Base-by-base conservation (phyloP, 768 basidiomycete genomes). In the Chalciporus chontae region DNA sequence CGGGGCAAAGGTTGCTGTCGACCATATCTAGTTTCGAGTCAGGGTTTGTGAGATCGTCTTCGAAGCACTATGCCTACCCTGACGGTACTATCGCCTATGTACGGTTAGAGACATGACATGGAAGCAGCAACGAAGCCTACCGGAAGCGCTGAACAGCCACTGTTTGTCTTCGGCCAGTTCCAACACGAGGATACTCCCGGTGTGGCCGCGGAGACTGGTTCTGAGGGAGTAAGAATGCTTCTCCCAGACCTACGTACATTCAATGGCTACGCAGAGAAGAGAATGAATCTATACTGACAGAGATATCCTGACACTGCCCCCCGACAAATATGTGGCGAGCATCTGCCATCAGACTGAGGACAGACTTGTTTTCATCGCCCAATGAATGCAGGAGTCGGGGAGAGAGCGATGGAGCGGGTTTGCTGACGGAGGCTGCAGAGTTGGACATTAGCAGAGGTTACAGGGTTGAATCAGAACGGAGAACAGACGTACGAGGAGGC, bases 91-190 rank as follows among this genome's bases (percentile, higher is more conserved):
- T 94, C 93, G 11, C 90, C 93, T 93, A 46, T 10, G 43, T 36
- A 51, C 43, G 15, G 6, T 56, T 19, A 45, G 51, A 45, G 40
- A 48, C 41, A 13, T 23, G 34, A 31, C 5, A 15, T 15, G 32
- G 41, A 43, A 40, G 9, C 18, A 40, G 34, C 43, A 40, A 24
- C 0, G 29, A 47, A 10, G 59, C 77, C 51, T 64, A 89, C 92
- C 88, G 40, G 91, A 93, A 5, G 91, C 85, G 55, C 93, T 95
- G 61, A 96, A 89, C 23, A 96, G 63, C 93, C 93, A 95, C 40
- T 78, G 73, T 60, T 82, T 85, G 47, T 88, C 85, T 47, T 78
- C 69, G 7, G 85, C 87, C 53, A 87, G 79, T 58, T 87, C 85
- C 41, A 96, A 71, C 8, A 85, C 84, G 18, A 96, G 75, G 2